Evolutionary conservation across 352 stramenopile species (phyloP).

Genomic region (Pythium brachiatum): DNA sequence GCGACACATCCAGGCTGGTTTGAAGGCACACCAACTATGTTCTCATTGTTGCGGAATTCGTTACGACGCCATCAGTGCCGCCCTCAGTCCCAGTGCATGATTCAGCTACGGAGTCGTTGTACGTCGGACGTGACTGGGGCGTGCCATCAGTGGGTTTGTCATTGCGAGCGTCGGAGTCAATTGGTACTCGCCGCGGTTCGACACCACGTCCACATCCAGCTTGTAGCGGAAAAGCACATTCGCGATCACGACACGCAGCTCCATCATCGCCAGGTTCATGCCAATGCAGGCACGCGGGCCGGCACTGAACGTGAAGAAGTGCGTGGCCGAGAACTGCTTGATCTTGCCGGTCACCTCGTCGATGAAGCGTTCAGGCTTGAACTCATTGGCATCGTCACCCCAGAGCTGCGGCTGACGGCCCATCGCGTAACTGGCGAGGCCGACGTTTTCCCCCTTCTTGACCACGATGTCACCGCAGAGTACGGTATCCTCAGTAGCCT

Average conservation of each 20-base stretch:
- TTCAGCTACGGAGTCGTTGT: no score
- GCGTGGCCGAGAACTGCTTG: not conserved
- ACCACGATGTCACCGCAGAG: conserved; percentile 31
- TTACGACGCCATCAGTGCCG: no score
- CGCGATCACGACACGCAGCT: not conserved
- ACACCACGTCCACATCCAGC: not conserved
- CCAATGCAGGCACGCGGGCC: not conserved
- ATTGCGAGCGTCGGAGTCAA: not conserved
- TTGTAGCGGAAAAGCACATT: not conserved
- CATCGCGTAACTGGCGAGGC: conserved; percentile 36
- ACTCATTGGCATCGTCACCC: conserved; percentile 46
- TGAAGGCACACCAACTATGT: no score
- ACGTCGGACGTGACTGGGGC: not conserved
- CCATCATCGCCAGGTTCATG: not conserved
- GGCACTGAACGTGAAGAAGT: not conserved
- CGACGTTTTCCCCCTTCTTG: conserved; percentile 19
- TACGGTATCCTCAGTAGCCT: conserved; percentile 50
- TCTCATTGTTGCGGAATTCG: no score
- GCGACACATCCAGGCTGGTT: no score
- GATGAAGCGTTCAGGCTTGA: conserved; percentile 61
- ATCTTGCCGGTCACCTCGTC: conserved; percentile 7
- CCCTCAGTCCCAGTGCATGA: no score
- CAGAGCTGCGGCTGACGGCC: conserved; percentile 31
- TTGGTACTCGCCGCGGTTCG: not conserved
- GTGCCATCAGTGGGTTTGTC: not conserved